Conservation (phyloP, 108 stramenopile species). For the Mayamaea pseudoterrestris region DNA sequence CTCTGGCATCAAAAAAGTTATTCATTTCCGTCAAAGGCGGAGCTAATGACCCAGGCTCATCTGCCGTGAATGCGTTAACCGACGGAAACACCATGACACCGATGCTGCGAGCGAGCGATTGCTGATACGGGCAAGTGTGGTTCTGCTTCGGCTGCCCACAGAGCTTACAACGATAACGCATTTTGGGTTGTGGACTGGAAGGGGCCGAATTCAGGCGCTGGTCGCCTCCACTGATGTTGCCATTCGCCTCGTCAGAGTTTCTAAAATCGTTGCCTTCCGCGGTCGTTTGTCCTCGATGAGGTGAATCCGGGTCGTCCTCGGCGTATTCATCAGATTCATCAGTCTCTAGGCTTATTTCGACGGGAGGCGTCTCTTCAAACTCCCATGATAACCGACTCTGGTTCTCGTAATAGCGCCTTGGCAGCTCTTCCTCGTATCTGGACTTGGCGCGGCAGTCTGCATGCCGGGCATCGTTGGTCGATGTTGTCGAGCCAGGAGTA, state of each 20-base stretch:
- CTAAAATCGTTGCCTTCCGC: neutral
- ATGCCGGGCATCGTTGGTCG: conserved; percentile 5
- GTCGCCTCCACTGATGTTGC: conserved; percentile 2
- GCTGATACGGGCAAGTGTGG: conserved; percentile 55
- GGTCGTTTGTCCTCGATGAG: neutral
- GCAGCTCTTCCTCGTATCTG: conserved; percentile 47
- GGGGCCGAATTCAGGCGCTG: neutral
- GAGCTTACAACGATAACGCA: conserved; percentile 65
- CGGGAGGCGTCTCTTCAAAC: conserved; percentile 58
- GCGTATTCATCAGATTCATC: conserved; percentile 7
- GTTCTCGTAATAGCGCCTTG: conserved; percentile 68
- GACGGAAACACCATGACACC: conserved; percentile 65
- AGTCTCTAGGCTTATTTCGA: conserved; percentile 19
- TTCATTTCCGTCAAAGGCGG: conserved; percentile 68
- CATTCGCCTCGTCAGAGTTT: neutral
- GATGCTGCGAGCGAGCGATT: conserved; percentile 58
- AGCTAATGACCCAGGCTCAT: conserved; percentile 59
- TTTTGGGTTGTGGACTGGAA: conserved; percentile 15
- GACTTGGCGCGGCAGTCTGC: neutral
- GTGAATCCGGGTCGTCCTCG: conserved; percentile 6
- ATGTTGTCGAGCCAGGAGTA: conserved; percentile 19
- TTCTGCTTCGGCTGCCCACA: conserved; percentile 74
- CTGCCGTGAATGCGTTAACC: conserved; percentile 57
- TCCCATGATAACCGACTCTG: conserved; percentile 75
- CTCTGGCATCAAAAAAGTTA: conserved; percentile 38